Evolutionary conservation across 805 yeast species (phyloP), one percentile per base, ranked within the genome.

Genomic region (Metschnikowia shivogae): DNA sequence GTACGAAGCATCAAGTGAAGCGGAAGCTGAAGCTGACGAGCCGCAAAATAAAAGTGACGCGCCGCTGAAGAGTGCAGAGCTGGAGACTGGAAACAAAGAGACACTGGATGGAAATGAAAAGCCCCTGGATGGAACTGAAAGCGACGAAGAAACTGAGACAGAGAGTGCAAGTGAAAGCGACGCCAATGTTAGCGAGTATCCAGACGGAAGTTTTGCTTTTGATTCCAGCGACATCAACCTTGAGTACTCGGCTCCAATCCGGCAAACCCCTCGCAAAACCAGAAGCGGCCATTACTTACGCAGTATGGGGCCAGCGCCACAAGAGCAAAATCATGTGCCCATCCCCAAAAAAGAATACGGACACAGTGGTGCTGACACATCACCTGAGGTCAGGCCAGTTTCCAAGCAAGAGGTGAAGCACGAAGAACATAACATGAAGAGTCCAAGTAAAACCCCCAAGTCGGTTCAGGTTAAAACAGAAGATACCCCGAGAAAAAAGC

Each of bases 291-390:
- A 35, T n/a, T 31, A 31, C 13, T 31, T 39, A 14, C 42, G 42
- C 29, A 39, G 42, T 27, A 39, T 39, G 42, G 42, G 42, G 13
- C 42, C 42, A 22, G 42, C 24, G 8, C 42, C 42, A 10, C 19
- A 13, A 6, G 42, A 39, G 32, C 12, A 22, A 6, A 14, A 14
- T 22, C 42, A 39, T 24, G 27, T 39, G 12, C 35, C 35, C 22
- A 39, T n/a, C 5, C 24, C 42, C 36, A 39, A 32, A 39, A 39
- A 31, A 9, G 42, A 31, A 11, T 39, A 39, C 14, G 42, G 42
- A 4, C 42, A 39, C 14, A 31, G 27, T 24, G 42, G 42, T 30
- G 42, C 31, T 14, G 42, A 39, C 22, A 37, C 42, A 14, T 13
- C 11, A 10, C 34, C 40, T 11, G 12, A 12, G 13, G 10, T 28